Percentiles rank a stretch among this genome's conserved stretches.
Evolutionary conservation across 352 stramenopile genomes (phyloP).

Genomic region (Pythium rishiriense): DNA sequence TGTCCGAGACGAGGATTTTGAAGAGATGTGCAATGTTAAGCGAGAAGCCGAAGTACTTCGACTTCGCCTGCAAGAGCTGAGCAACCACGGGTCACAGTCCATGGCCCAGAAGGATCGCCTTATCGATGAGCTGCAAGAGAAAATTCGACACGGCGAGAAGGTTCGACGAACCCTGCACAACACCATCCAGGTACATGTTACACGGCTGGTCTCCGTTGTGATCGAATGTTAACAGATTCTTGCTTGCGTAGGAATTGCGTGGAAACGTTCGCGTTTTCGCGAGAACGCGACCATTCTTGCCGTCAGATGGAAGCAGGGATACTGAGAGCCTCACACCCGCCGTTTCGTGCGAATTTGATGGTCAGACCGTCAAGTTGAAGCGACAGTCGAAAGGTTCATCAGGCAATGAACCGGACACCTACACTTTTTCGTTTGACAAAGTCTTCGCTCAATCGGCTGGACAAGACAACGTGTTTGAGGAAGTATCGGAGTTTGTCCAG

Average conservation of each 20-base stretch:
- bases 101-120: constrained; percentile 70
- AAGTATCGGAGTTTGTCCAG: constrained; percentile 98
- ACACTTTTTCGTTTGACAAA: constrained; percentile 95
- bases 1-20: constrained; percentile 58
- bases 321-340: constrained; percentile 31
- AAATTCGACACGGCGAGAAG: constrained; percentile 78
- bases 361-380: constrained; percentile 62
- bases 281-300: constrained; percentile 90
- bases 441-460: constrained; percentile 92
- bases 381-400: constrained; percentile 42
- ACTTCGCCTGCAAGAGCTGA: constrained; percentile 65
- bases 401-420: constrained; percentile 44
- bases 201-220: background rate
- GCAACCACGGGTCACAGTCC: constrained; percentile 55
- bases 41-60: constrained; percentile 71
- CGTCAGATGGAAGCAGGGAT: constrained; percentile 64
- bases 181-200: constrained; percentile 82
- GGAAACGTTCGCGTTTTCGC: constrained; percentile 99
- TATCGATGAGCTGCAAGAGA: constrained; percentile 72
- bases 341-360: constrained; percentile 68
- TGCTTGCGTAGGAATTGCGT: constrained; percentile 84
- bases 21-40: constrained; percentile 71
- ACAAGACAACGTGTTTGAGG: constrained; percentile 96
- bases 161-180: constrained; percentile 97
- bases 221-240: background rate